Conservation (phyloP, 495 filamentous ascomycete species). For the Penicillium macrosclerotiorum region DNA sequence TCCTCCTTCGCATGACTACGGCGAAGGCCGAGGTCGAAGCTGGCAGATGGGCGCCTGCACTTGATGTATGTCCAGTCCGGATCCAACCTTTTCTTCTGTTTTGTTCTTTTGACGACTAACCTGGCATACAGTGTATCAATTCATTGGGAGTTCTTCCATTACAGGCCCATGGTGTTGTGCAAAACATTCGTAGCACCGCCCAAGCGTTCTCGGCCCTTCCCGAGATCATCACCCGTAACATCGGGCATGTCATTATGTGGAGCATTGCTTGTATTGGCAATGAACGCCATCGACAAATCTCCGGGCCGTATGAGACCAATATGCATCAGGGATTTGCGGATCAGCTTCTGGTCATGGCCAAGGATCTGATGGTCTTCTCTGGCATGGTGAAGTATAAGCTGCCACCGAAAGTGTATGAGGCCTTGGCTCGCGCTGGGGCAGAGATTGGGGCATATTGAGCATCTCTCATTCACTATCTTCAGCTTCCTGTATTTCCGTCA, state of each 20-base stretch:
- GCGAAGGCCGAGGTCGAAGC: constrained; percentile 70
- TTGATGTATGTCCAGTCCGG: constrained; percentile 66
- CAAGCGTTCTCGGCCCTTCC: constrained; percentile 72
- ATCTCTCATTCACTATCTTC: not conserved
- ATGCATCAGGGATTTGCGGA: constrained; percentile 67
- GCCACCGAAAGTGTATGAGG: constrained; percentile 73
- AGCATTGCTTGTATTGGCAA: constrained; percentile 78
- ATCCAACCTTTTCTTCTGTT: not conserved
- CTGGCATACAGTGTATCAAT: constrained; percentile 61
- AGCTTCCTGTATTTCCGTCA: not conserved
- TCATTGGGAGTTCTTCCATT: constrained; percentile 75
- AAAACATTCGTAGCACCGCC: constrained; percentile 69
- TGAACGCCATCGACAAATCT: constrained; percentile 65
- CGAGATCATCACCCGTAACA: constrained; percentile 75
- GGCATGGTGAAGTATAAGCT: constrained; percentile 90
- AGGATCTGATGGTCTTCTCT: constrained; percentile 91
- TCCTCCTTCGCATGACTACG: constrained; percentile 74
- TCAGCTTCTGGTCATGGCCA: constrained; percentile 69
- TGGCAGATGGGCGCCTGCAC: constrained; percentile 69
- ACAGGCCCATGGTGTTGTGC: constrained; percentile 63
- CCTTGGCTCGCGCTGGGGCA: constrained; percentile 69
- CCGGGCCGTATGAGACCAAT: constrained; percentile 69
- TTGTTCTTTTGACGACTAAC: constrained; percentile 8
- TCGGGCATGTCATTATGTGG: constrained; percentile 90
- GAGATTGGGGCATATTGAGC: constrained; percentile 62